Base-by-base conservation (phyloP, 148 eudicot genomes). In the Heliamphora exappendiculata region DNA sequence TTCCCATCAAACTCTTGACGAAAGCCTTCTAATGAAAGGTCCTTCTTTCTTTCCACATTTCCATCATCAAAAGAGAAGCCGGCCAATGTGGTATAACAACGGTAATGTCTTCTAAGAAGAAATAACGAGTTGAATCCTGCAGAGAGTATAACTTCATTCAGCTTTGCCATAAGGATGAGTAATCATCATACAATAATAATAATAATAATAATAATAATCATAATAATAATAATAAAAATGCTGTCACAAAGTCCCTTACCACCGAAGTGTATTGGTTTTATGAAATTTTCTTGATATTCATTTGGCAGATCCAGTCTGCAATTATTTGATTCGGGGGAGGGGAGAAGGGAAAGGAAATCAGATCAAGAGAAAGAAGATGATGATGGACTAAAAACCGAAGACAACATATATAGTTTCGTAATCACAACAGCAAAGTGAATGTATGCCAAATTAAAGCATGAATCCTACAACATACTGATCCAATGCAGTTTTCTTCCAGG, bases 41-140 rank as follows among this genome's bases (percentile, higher is more conserved):
- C 81, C n/a, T 65, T 69, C 82, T 78, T 88, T 77, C 96, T 88
- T 76, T 93, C 97, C 69, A 95, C 91, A 82, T 87, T 87, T 78
- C 97, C 97, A 74, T 81, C 76, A 81, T 95, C 97, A 76, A 83
- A 82, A 84, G 76, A 83, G 83, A 95, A 95, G 54, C 89, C 97
- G 75, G 82, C 82, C 83, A 95, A 84, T 34, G 86, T 78, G 72
- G 97, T 91, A 83, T 87, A 80, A 74, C 98, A 89, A 58, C 99
- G 87, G 79, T 95, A 95, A 59, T 88, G 80, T 76, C 99, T 89
- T 80, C 85, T 85, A 77, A 91, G 90, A 33, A 95, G 86, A 83
- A 88, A 95, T 71, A 89, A 75, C 72, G 99, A 95, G 87, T 81
- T 72, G 84, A 95, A 95, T 78, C 99, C 99, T 95, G 89, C 76